Evolutionary conservation across 2,329 filamentous ascomycete species (phyloP).

Genomic region (Nectriaceae sp.): DNA sequence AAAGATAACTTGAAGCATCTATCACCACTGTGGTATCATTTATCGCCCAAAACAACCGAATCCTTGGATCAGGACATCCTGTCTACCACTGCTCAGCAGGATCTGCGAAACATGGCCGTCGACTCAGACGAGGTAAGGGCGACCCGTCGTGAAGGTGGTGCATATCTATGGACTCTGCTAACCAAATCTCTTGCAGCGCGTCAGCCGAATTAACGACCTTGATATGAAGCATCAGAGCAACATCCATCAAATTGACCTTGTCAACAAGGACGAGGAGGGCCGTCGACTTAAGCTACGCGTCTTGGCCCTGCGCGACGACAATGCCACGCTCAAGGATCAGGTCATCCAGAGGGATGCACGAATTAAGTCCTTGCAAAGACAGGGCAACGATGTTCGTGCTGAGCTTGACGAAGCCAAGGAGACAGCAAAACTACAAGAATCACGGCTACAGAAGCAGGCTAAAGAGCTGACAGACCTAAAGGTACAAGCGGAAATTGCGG

Average conservation of each 20-base stretch:
- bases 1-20: conserved; percentile 6
- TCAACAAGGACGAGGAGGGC: conserved; percentile 74
- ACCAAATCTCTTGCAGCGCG: conserved; percentile 38
- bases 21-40: conserved; percentile 3
- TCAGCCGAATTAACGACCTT: conserved; percentile 53
- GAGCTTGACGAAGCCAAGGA: conserved; percentile 48
- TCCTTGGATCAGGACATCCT: not conserved
- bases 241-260: conserved; percentile 63
- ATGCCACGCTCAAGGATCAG: conserved; percentile 65
- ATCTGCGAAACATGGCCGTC: conserved; percentile 22
- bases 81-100: not conserved
- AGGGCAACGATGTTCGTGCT: conserved; percentile 40
- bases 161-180: conserved; percentile 15
- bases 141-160: too few species aligned
- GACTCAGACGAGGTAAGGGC: conserved; percentile 30
- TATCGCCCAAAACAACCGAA: not conserved
- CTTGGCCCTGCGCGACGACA: conserved; percentile 74
- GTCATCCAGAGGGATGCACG: conserved; percentile 61
- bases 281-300: conserved; percentile 70
- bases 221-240: conserved; percentile 71
- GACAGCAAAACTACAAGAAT: conserved; percentile 46
- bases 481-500: conserved; percentile 34
- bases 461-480: conserved; percentile 50
- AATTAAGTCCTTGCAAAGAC: conserved; percentile 49
- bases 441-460: conserved; percentile 49